A percentile compares a stretch with the other conserved stretches of the same genome.
These are phyloP conservation scores for Trifolium dubium DNA, from an alignment of 306 rosid genomes.

Conservation along the genomic window DNA sequence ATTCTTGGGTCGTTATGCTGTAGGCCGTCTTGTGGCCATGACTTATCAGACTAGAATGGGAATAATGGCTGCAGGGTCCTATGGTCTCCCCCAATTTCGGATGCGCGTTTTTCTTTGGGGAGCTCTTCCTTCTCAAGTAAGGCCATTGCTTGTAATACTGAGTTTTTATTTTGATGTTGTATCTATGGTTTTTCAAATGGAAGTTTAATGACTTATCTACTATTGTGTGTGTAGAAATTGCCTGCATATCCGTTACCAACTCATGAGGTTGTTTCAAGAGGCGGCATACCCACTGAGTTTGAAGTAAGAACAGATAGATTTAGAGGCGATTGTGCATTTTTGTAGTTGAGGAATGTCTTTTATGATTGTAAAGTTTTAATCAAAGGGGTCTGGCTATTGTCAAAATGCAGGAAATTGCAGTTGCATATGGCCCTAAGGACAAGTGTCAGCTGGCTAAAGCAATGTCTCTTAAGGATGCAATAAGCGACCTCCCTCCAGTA, in stretches of 20 bases:
- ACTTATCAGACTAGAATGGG: conserved; percentile 82
- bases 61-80: conserved; percentile 86
- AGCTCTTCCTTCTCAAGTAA: no score
- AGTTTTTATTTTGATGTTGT: background rate
- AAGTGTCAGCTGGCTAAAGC: conserved; percentile 38
- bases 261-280: conserved; percentile 51
- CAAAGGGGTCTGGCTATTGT: background rate
- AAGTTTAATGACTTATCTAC: background rate
- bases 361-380: background rate
- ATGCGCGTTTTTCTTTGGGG: no score
- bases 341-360: background rate
- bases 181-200: background rate
- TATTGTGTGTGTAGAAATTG: conserved; percentile 38
- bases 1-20: conserved; percentile 75
- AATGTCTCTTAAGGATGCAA: conserved; percentile 48
- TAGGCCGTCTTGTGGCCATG: conserved; percentile 77
- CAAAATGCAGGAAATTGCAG: conserved; percentile 46
- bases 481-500: conserved; percentile 55
- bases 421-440: conserved; percentile 41
- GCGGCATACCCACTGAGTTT: conserved; percentile 45
- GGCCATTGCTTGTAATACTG: no score
- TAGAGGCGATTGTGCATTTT: background rate
- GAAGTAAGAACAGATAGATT: conserved; percentile 41
- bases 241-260: conserved; percentile 61
- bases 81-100: conserved; percentile 82